Evolutionary conservation across 2,329 filamentous ascomycete species (phyloP).

Genomic region (Fusarium sp.): DNA sequence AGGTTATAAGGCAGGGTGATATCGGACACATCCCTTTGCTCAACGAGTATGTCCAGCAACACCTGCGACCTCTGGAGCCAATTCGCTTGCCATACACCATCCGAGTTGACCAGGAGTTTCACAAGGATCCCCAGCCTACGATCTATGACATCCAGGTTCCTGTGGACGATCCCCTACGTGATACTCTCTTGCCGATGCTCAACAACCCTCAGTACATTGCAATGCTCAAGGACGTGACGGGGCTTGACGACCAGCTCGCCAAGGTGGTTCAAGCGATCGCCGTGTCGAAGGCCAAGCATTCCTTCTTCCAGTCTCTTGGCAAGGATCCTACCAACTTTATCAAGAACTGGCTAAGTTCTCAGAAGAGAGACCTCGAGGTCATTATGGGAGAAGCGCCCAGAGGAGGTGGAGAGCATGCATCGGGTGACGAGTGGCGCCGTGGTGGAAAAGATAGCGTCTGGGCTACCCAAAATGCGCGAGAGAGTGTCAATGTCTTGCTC

Average conservation of each 20-base stretch:
- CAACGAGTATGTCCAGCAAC: conserved; percentile 79
- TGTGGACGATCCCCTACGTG: conserved; percentile 82
- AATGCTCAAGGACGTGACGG: conserved; percentile 78
- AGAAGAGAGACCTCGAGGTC: conserved; percentile 89
- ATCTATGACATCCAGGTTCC: conserved; percentile 90
- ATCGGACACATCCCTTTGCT: conserved; percentile 87
- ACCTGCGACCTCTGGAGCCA: conserved; percentile 82
- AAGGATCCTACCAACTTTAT: conserved; percentile 87
- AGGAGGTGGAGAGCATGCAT: conserved; percentile 64
- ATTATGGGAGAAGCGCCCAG: conserved; percentile 83
- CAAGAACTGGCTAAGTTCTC: conserved; percentile 86
- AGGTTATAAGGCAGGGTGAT: conserved; percentile 80
- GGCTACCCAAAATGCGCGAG: conserved; percentile 66
- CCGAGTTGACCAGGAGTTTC: conserved; percentile 86
- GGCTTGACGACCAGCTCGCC: conserved; percentile 86
- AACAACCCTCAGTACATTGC: conserved; percentile 75
- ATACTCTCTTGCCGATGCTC: conserved; percentile 71
- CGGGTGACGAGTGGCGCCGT: conserved; percentile 75
- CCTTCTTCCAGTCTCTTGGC: conserved; percentile 82
- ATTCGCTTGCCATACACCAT: conserved; percentile 91
- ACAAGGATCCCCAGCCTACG: conserved; percentile 78
- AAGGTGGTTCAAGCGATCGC: conserved; percentile 83
- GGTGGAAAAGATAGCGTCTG: conserved; percentile 65
- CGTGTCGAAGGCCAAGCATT: conserved; percentile 88
- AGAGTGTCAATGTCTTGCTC: conserved; percentile 70